These are phyloP conservation scores for Psilocybe cyanescens DNA, from an alignment of 768 basidiomycete genomes.

Conservation along the genomic window DNA sequence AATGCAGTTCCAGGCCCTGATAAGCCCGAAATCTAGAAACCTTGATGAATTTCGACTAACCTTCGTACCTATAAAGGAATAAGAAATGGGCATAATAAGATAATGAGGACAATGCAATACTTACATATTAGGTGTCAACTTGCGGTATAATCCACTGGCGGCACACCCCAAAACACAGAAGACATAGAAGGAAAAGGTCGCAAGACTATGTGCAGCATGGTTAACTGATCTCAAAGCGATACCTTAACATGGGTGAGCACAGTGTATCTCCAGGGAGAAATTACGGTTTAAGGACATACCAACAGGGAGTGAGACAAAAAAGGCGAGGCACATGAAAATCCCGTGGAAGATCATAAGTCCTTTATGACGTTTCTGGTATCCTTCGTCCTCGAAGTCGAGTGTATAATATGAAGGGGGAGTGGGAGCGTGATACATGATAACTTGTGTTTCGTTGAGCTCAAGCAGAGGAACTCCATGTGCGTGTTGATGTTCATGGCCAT, in stretches of 20 bases:
- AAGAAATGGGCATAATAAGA: conserved; percentile 1
- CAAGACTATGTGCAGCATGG: conserved; percentile 63
- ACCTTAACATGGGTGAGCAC: conserved; percentile 43
- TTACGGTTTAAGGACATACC: conserved; percentile 47
- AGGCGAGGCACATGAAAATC: conserved; percentile 76
- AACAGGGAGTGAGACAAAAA: conserved; percentile 81
- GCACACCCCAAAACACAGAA: conserved; percentile 67
- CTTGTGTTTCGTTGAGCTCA: conserved; percentile 80
- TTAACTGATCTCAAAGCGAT: conserved; percentile 81
- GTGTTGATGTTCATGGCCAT: conserved; percentile 53
- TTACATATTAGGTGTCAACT: conserved; percentile 83
- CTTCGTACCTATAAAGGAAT: conserved; percentile 61
- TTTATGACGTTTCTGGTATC: conserved; percentile 53
- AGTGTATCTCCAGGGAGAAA: conserved; percentile 1
- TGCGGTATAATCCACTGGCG: conserved; percentile 71
- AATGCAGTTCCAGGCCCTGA: background rate
- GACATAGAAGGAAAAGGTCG: conserved; percentile 65
- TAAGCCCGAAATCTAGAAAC: background rate
- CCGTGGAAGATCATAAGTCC: conserved; percentile 75
- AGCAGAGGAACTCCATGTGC: conserved; percentile 52
- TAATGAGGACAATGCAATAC: conserved; percentile 29
- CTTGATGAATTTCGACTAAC: conserved; percentile 29
- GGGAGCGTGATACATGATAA: conserved; percentile 64
- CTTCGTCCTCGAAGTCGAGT: conserved; percentile 68
- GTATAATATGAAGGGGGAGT: conserved; percentile 86